Evolutionary conservation across 208 protist species (phyloP).

Genomic region (Leishmania martiniquensis): DNA sequence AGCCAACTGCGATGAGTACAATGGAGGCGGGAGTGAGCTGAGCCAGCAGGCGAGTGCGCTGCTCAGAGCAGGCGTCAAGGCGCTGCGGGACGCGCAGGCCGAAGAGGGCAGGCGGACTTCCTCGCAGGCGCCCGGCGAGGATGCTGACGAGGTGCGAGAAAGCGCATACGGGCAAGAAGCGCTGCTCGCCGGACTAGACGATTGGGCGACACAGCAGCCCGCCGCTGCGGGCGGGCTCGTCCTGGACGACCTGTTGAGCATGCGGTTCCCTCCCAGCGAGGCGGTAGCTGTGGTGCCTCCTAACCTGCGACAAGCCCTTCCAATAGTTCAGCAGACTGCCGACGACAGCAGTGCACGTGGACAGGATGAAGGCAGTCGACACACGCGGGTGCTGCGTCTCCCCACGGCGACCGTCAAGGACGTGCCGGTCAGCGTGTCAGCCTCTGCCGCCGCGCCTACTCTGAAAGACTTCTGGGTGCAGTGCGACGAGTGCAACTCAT

Average conservation of each 20-base stretch:
- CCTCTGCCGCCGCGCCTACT: neutral
- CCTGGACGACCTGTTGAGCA: slow-evolving; percentile 31
- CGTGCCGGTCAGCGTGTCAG: neutral
- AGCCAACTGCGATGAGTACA: slow-evolving; percentile 61
- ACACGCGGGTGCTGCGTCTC: slow-evolving; percentile 20
- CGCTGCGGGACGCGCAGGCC: slow-evolving; percentile 54
- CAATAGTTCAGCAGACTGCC: neutral
- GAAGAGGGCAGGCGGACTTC: slow-evolving; percentile 30
- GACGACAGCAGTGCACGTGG: neutral
- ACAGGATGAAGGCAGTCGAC: too few relatives aligned
- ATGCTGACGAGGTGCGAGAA: neutral
- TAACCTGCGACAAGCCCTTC: neutral
- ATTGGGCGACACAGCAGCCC: neutral
- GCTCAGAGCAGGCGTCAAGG: slow-evolving; percentile 37
- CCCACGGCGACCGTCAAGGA: neutral
- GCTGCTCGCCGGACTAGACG: neutral
- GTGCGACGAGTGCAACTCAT: slow-evolving; percentile 48
- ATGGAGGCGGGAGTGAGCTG: slow-evolving; percentile 49
- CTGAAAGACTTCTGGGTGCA: slow-evolving; percentile 46
- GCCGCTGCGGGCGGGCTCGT: neutral
- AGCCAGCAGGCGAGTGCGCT: slow-evolving; percentile 38
- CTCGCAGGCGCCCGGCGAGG: slow-evolving; percentile 1
- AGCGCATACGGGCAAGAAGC: neutral
- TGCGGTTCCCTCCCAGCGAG: slow-evolving; percentile 29
- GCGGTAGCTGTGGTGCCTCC: slow-evolving; percentile 15